Conservation (phyloP, 2,329 filamentous ascomycete genomes). For the Diplodia sapinea region DNA sequence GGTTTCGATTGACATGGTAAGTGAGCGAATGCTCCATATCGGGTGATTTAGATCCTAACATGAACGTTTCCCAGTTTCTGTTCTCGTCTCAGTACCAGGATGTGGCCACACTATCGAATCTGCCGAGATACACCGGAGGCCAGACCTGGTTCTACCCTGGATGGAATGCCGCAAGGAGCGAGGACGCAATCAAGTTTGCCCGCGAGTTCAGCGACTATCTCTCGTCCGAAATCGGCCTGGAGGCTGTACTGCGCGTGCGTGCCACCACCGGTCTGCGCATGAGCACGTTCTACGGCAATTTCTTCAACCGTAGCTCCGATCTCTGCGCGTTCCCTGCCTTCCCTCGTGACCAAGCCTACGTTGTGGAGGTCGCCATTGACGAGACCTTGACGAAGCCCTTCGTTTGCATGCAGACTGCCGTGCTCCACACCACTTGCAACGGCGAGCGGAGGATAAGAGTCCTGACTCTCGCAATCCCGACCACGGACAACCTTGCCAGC, state of each 20-base stretch:
- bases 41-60: not conserved
- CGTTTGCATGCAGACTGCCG: constrained; percentile 90
- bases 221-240: constrained; percentile 94
- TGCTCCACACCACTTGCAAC: constrained; percentile 97
- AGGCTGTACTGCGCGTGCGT: constrained; percentile 92
- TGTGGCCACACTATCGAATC: constrained; percentile 92
- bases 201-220: constrained; percentile 96
- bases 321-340: constrained; percentile 98
- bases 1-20: constrained; percentile 91
- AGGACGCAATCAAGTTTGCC: constrained; percentile 97
- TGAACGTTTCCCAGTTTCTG: constrained; percentile 64
- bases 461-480: constrained; percentile 89
- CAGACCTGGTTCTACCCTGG: constrained; percentile 99
- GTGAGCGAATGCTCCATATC: not conserved
- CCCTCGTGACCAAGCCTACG: constrained; percentile 95
- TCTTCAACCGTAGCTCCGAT: constrained; percentile 98
- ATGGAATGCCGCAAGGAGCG: constrained; percentile 91
- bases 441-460: constrained; percentile 95
- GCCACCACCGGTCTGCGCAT: constrained; percentile 94
- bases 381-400: constrained; percentile 91
- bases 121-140: constrained; percentile 93
- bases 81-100: constrained; percentile 97
- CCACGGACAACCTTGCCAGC: constrained; percentile 86
- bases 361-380: constrained; percentile 97
- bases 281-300: constrained; percentile 99